Conservation (phyloP, 2,329 filamentous ascomycete genomes). For the Aspergillus japonicus region DNA sequence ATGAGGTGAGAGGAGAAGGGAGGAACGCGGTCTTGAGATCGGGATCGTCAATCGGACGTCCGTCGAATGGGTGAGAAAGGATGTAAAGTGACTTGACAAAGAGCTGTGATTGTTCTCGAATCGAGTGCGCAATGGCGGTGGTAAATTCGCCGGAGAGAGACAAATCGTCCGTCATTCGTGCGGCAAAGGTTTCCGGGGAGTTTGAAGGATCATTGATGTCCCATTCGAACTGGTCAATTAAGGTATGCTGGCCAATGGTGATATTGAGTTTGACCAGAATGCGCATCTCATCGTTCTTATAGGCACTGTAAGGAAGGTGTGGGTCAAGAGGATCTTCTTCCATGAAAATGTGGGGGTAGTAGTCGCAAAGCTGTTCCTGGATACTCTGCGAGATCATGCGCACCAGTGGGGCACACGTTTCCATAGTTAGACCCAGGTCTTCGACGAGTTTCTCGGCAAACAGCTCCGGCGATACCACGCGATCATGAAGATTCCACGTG, state of each 20-base stretch:
- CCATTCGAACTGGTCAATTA: constrained; percentile 98
- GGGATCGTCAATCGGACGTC: constrained; percentile 85
- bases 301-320: constrained; percentile 83
- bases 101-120: constrained; percentile 90
- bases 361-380: constrained; percentile 86
- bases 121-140: constrained; percentile 95
- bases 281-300: constrained; percentile 99
- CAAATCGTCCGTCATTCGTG: constrained; percentile 83
- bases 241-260: constrained; percentile 88
- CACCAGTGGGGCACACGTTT: constrained; percentile 55
- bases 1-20: constrained; percentile 74
- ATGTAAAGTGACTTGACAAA: constrained; percentile 93
- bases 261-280: constrained; percentile 95
- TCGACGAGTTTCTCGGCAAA: constrained; percentile 90
- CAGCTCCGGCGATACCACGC: constrained; percentile 72
- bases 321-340: constrained; percentile 89
- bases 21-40: constrained; percentile 85
- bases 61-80: constrained; percentile 91
- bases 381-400: constrained; percentile 70
- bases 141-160: constrained; percentile 93
- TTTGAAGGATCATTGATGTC: constrained; percentile 95
- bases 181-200: constrained; percentile 90
- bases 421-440: constrained; percentile 74
- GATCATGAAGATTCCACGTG: constrained; percentile 96
- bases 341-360: constrained; percentile 85